Conservation (phyloP, 257 asterid species). For the Przewalskia tangutica region DNA sequence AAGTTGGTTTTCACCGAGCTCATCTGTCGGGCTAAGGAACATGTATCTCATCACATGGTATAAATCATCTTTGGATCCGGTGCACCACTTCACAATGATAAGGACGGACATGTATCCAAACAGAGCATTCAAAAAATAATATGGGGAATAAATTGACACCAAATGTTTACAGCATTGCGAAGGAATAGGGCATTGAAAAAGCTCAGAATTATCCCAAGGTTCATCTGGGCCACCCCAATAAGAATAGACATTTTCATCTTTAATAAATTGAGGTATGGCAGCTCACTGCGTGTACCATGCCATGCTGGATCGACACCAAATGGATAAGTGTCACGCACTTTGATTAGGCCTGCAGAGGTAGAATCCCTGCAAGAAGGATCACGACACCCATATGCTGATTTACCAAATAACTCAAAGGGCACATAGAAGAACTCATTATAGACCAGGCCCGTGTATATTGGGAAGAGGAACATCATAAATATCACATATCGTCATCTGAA, state of each 20-base stretch:
- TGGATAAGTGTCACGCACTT: constrained; percentile 75
- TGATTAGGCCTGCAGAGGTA: constrained; percentile 76
- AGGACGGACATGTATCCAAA: constrained; percentile 92
- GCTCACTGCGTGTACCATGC: constrained; percentile 94
- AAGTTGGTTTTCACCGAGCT: constrained; percentile 89
- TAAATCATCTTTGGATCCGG: constrained; percentile 92
- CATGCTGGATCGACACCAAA: constrained; percentile 97
- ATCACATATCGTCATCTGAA: constrained; percentile 97
- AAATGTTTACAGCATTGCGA: constrained; percentile 58
- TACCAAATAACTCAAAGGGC: constrained; percentile 80
- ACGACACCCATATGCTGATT: constrained; percentile 83
- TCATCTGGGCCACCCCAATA: constrained; percentile 96
- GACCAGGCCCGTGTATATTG: constrained; percentile 92
- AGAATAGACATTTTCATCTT: constrained; percentile 99
- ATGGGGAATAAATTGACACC: constrained; percentile 96
- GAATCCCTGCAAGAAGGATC: constrained; percentile 88
- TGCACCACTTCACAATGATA: constrained; percentile 83
- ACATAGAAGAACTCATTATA: constrained; percentile 92
- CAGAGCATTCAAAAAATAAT: constrained; percentile 75
- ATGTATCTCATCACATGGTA: constrained; percentile 98
- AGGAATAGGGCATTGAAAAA: constrained; percentile 73
- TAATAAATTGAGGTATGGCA: constrained; percentile 85
- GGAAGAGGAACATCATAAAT: constrained; percentile 83
- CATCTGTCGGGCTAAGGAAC: constrained; percentile 94
- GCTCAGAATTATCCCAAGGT: constrained; percentile 91